Evolutionary conservation across 2,329 filamentous ascomycete species (phyloP).

Genomic region (Venturia asperata): DNA sequence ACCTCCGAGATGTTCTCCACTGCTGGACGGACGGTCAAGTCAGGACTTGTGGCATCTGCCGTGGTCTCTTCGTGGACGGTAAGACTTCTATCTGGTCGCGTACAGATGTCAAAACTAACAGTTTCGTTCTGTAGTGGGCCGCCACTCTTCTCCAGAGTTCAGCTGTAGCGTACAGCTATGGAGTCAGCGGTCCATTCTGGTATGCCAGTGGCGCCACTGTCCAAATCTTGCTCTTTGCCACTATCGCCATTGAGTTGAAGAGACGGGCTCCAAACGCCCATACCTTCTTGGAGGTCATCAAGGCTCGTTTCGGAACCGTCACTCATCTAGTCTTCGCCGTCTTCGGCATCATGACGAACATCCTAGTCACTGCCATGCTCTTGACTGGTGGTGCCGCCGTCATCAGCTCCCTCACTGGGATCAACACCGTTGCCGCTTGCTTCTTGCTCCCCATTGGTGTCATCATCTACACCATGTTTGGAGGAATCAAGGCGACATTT

Average conservation of each 20-base stretch:
- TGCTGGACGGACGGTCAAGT: conserved; percentile 28
- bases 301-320: conserved; percentile 33
- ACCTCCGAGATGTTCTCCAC: conserved; percentile 30
- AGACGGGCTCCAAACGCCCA: conserved; percentile 32
- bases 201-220: conserved; percentile 33
- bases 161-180: conserved; percentile 33
- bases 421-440: conserved; percentile 23
- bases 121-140: conserved; percentile 22
- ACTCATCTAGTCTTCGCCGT: conserved; percentile 36
- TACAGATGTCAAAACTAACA: not conserved
- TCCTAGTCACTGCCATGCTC: conserved; percentile 35
- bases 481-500: conserved; percentile 26
- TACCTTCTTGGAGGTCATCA: conserved; percentile 38
- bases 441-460: conserved; percentile 26
- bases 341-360: conserved; percentile 38
- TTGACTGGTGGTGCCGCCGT: conserved; percentile 26
- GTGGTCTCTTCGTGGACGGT: conserved; percentile 20
- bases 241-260: conserved; percentile 28
- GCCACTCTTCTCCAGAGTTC: conserved; percentile 30
- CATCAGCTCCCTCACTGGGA: conserved; percentile 22
- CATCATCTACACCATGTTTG: conserved; percentile 24
- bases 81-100: not conserved
- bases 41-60: conserved; percentile 29
- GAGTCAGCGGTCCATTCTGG: conserved; percentile 23
- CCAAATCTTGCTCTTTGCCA: conserved; percentile 32